phyloP scores from a whole-genome alignment of 352 stramenopile genomes.

The Phytophthora ohioensis region DNA sequence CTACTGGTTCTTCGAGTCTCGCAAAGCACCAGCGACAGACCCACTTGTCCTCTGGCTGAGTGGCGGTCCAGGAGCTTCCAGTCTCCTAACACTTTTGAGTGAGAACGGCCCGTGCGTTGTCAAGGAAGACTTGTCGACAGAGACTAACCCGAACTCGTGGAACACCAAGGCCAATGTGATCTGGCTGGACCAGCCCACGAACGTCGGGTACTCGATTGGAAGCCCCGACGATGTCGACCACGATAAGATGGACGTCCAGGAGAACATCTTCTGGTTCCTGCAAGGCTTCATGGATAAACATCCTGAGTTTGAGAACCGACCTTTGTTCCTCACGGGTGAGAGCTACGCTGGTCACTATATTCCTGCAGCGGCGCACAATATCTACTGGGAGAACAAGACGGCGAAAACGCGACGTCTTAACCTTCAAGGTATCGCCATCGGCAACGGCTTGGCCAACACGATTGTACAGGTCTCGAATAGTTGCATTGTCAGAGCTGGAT shows the following conservation, averaged over 20 bases:
- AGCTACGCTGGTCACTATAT: conserved; percentile 71
- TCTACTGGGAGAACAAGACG: conserved; percentile 50
- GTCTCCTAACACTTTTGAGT: conserved; percentile 49
- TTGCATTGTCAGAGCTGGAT: not conserved
- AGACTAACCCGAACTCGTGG: conserved; percentile 66
- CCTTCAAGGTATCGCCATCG: conserved; percentile 63
- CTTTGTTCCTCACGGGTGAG: conserved; percentile 63
- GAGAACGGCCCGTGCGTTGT: conserved; percentile 71
- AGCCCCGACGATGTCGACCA: conserved; percentile 41
- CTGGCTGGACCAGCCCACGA: conserved; percentile 68
- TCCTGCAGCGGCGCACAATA: conserved; percentile 55
- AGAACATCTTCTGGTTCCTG: conserved; percentile 63
- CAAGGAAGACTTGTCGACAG: conserved; percentile 46
- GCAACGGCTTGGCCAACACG: conserved; percentile 59
- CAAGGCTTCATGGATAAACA: conserved; percentile 59
- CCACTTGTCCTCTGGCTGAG: conserved; percentile 70
- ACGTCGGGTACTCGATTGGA: conserved; percentile 71
- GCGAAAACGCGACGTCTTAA: conserved; percentile 40
- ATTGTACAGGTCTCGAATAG: conserved; percentile 40
- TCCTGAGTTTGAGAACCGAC: conserved; percentile 52
- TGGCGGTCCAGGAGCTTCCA: conserved; percentile 58
- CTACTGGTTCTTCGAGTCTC: conserved; percentile 76
- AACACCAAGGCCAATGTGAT: conserved; percentile 70
- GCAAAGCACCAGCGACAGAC: conserved; percentile 41
- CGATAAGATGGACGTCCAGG: conserved; percentile 50